Evolutionary conservation across 2,329 filamentous ascomycete genomes (phyloP), one percentile per base, ranked within the genome.

Genomic region (Leptographium radiaticola): DNA sequence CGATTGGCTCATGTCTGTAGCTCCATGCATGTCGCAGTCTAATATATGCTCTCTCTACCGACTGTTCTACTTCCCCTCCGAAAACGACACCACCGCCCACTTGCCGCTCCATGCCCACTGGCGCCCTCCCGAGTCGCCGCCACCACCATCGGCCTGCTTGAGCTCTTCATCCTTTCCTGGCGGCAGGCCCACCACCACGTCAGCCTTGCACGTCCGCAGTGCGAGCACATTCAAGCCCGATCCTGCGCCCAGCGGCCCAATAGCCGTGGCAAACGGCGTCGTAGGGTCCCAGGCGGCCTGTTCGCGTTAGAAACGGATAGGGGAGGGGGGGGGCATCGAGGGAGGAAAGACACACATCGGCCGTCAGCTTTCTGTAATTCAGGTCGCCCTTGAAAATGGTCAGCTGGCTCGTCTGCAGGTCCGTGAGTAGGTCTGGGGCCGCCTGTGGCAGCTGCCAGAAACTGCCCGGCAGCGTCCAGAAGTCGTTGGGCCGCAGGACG

Each of bases 381-480:
- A 98, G 67, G 66, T 98, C 93, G 3, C 93, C 93, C 74, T 98
- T 98, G 75, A 97, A 97, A 54, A 98, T 82, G 13, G 95, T 88
- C 18, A 98, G 74, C 67, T 95, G 87, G 59, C 86, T 87, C 57
- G 81, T 71, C 72, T 89, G 84, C 54, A 98, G 70, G 64, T 97
- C 91, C 8, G 87, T 77, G 52, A 81, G 77, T 13, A 98, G 71
- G 33, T 78, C 75, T 3, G 80, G 77, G 1, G 82, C 87, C 30
- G 80, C 75, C 15, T 73, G 68, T 0, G 90, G 89, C 56, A 98
- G 68, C 36, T 89, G 79, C 90, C 93, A 97, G 71, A 86, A 98
- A 64, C 87, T 88, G 4, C 89, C 89, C 0, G 78, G 82, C 13
- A 86, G 79, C 0, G 91, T 97, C 93, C 93, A 98, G 75, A 96